Conservation (phyloP, 2,329 filamentous ascomycete genomes). For the Leptosphaerulina australis region DNA sequence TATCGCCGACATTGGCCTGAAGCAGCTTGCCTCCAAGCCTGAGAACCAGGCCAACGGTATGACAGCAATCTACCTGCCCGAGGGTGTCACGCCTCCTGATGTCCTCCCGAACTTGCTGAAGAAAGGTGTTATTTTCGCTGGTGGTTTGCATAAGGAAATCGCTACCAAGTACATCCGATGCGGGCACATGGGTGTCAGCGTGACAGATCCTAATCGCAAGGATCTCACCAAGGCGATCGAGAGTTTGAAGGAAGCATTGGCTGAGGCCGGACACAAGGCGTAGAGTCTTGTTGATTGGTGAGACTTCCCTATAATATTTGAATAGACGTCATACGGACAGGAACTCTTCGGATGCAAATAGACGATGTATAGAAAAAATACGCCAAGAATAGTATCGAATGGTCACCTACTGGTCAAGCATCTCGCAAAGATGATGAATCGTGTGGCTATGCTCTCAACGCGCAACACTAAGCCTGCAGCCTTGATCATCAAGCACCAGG, state of each 20-base stretch:
- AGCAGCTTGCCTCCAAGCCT: slow-evolving; percentile 82
- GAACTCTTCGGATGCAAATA: not conserved
- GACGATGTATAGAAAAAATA: not conserved
- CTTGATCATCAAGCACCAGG: not conserved
- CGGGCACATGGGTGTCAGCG: slow-evolving; percentile 96
- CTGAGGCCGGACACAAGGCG: slow-evolving; percentile 71
- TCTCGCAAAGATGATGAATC: not conserved
- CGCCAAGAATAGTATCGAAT: not conserved
- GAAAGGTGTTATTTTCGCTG: slow-evolving; percentile 92
- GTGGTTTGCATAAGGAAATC: slow-evolving; percentile 94
- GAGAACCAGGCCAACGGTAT: slow-evolving; percentile 96
- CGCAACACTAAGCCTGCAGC: not conserved
- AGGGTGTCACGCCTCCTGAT: slow-evolving; percentile 78
- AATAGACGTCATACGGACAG: slow-evolving; percentile 4
- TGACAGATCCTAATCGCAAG: slow-evolving; percentile 76
- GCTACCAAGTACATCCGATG: slow-evolving; percentile 92
- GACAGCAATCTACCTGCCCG: slow-evolving; percentile 95
- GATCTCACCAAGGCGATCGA: slow-evolving; percentile 86
- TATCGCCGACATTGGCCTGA: slow-evolving; percentile 78
- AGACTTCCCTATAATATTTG: not conserved
- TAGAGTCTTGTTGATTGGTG: not conserved
- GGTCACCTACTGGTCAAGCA: not conserved
- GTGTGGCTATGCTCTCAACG: not conserved
- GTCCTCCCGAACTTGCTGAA: slow-evolving; percentile 83
- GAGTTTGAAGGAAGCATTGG: slow-evolving; percentile 74